phyloP scores from a whole-genome alignment of 2,329 filamentous ascomycete species.

The Penicillium sp. region DNA sequence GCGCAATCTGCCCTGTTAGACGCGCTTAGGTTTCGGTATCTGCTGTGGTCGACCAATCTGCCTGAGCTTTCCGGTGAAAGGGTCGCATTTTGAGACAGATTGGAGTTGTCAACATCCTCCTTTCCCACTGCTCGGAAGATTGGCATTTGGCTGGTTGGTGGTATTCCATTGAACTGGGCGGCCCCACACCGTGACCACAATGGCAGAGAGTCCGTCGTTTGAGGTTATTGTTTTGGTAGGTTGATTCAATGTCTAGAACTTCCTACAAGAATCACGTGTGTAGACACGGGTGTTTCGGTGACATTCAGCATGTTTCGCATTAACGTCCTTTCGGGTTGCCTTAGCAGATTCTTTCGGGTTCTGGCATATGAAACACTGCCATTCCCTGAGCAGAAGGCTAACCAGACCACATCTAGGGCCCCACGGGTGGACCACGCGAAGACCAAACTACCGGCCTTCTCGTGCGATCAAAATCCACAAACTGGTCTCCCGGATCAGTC shows the following conservation, averaged over 20 bases:
- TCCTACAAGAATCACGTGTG: constrained; percentile 6
- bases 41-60: not conserved
- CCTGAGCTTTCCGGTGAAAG: constrained; percentile 3
- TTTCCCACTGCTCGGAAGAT: not conserved
- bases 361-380: constrained; percentile 14
- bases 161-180: not conserved
- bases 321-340: not conserved
- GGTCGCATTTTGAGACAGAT: not conserved
- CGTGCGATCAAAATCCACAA: constrained; percentile 74
- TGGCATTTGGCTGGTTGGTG: not conserved
- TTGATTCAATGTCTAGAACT: constrained; percentile 22
- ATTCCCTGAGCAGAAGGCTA: not conserved
- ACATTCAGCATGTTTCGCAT: not conserved
- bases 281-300: not conserved
- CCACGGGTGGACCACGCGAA: constrained; percentile 86
- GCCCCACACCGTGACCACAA: not conserved
- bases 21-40: not conserved
- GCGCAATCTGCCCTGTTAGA: not conserved
- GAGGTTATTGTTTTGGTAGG: constrained; percentile 75
- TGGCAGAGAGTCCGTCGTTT: constrained; percentile 51
- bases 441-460: constrained; percentile 87
- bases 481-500: constrained; percentile 79
- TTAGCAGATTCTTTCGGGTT: constrained; percentile 12
- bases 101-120: not conserved
- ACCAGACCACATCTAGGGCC: constrained; percentile 60